A percentile compares a stretch with the other conserved stretches of the same genome.
These are phyloP conservation scores for Phytomonas francai DNA, from an alignment of 208 protist species.

Conservation along the genomic window DNA sequence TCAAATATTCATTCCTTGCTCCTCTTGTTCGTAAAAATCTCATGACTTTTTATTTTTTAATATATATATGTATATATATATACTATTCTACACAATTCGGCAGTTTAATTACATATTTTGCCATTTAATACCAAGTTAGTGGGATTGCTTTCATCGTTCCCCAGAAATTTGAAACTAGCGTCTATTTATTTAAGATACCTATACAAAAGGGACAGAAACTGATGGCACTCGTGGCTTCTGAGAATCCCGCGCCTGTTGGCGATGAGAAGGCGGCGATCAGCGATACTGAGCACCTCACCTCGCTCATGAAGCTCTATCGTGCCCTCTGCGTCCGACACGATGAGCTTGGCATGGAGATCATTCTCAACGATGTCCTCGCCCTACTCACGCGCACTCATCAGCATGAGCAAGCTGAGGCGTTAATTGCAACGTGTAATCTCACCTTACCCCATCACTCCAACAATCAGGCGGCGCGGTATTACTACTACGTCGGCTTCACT, in stretches of 20 bases:
- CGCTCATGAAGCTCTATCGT: conserved; percentile 78
- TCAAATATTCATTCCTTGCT: background rate
- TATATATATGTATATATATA: no score
- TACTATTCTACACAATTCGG: conserved; percentile 7
- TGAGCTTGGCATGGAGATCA: conserved; percentile 77
- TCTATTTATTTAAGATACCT: background rate
- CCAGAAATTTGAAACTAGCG: background rate
- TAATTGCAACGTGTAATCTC: conserved; percentile 81
- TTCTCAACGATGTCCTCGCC: conserved; percentile 83
- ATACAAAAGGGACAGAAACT: background rate
- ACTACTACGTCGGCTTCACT: conserved; percentile 94
- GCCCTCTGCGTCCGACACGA: conserved; percentile 81
- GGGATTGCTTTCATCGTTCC: background rate
- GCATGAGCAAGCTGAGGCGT: conserved; percentile 75
- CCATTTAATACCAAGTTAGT: background rate
- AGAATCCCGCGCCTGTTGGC: background rate
- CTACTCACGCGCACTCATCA: conserved; percentile 64
- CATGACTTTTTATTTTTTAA: conserved; percentile 12
- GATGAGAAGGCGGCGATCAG: background rate
- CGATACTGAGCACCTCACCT: conserved; percentile 38
- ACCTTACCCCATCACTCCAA: conserved; percentile 72
- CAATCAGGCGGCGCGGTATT: conserved; percentile 93
- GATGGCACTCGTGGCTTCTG: background rate
- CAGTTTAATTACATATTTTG: background rate
- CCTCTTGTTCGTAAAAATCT: background rate